Evolutionary conservation across 192 early-diverging fungal species (phyloP), one percentile per base, ranked within the genome.

Genomic region (Coemansia sp.): DNA sequence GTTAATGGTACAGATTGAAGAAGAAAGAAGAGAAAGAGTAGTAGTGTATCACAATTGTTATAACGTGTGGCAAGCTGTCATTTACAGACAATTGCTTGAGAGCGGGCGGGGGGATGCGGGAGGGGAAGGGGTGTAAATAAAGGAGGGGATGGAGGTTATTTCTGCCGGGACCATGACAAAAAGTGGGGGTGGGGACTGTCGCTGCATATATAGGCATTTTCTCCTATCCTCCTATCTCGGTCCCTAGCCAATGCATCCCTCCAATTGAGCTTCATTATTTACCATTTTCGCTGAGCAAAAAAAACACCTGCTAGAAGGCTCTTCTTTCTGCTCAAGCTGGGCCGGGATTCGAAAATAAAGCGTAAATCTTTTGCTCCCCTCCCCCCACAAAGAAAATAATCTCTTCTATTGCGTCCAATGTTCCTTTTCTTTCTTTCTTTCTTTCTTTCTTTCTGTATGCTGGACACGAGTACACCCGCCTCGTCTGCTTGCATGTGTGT

Each of bases 241-340:
- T 50, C 46, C 46, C 44, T 43, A 43, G 19, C 42, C 42, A 27
- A 7, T 7, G 7, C 29, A 26, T 24, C 46, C 46, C 46, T 29
- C 24, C 43, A 19, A 19, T 24, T 11, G 39, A 24, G 36, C 8
- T 26, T 44, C 56, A 57, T 57, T 65, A 65, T 65, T 43, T 65
- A 44, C 46, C 55, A 56, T 65, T 63, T 22, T 17, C 32, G 56
- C 56, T 35, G 56, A 58, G 56, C 40, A 29, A 29, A 24, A 40
- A 32, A 33, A 56, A n/a, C 7, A 15, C 19, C 40, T 7, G 21
- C 43, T 24, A n/a, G 32, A 24, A 24, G 48, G n/a, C 26, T 52
- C 26, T 52, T 22, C 32, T 52, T 32, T 52, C 32, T 52, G 26
- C 26, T 1, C 48, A 15, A 52, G 4, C 22, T 18, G 26, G 46